Conservation (phyloP, 2,329 filamentous ascomycete species). For the Thermothelomyces thermophilus region DNA sequence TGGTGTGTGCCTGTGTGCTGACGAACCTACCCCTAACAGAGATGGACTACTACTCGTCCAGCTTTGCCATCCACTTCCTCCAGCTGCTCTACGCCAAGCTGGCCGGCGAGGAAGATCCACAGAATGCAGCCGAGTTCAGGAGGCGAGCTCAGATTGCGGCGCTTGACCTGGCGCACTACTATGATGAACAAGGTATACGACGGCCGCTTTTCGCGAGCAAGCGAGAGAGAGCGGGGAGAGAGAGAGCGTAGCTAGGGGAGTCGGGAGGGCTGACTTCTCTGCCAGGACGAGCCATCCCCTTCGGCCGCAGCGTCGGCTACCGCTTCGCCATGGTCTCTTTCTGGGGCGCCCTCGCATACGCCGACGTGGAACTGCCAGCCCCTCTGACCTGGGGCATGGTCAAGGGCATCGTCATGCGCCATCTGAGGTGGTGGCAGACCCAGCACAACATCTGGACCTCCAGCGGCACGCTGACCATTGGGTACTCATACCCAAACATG, state of each 20-base stretch:
- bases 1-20: too few species aligned
- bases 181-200: constrained; percentile 55
- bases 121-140: constrained; percentile 62
- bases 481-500: constrained; percentile 72
- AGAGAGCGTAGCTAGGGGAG: too few species aligned
- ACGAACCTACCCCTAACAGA: too few species aligned
- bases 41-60: constrained; percentile 81
- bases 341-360: constrained; percentile 72
- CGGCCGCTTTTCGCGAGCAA: too few species aligned
- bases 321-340: constrained; percentile 83
- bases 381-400: constrained; percentile 74
- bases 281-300: constrained; percentile 59
- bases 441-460: constrained; percentile 68
- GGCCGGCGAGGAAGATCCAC: constrained; percentile 58
- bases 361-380: constrained; percentile 63
- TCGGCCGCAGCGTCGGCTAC: constrained; percentile 71
- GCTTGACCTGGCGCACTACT: constrained; percentile 68
- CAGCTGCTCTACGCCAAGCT: constrained; percentile 72
- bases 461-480: constrained; percentile 67
- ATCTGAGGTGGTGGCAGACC: constrained; percentile 73
- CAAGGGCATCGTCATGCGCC: constrained; percentile 66
- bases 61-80: constrained; percentile 74
- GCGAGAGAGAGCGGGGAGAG: too few species aligned
- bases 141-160: constrained; percentile 60
- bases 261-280: neutral